Evolutionary conservation across 768 basidiomycete genomes (phyloP).

Genomic region (Lactarius akahatsu): DNA sequence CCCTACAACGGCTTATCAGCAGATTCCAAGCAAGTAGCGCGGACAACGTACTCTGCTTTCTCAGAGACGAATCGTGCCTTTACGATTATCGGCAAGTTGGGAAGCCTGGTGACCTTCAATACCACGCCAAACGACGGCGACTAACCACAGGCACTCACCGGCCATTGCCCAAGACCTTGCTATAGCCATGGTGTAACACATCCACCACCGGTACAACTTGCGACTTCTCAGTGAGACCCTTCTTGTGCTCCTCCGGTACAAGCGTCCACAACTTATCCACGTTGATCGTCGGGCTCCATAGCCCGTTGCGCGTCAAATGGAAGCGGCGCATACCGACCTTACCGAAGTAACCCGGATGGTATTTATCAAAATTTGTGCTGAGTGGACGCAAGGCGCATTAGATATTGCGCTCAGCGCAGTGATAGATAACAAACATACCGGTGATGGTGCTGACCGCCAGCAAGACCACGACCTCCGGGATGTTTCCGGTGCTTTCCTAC

Average conservation of each 20-base stretch:
- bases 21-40: conserved; percentile 30
- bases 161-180: conserved; percentile 96
- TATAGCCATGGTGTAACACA: conserved; percentile 78
- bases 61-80: conserved; percentile 95
- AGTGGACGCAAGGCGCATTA: conserved; percentile 3
- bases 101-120: conserved; percentile 48
- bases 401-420: neutral
- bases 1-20: conserved; percentile 36
- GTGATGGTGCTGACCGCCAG: conserved; percentile 99
- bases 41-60: conserved; percentile 66
- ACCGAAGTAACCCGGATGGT: conserved; percentile 99
- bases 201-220: conserved; percentile 95
- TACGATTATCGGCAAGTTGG: conserved; percentile 92
- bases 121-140: neutral
- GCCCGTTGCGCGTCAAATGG: conserved; percentile 88
- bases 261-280: conserved; percentile 97
- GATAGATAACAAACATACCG: conserved; percentile 53
- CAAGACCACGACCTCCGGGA: conserved; percentile 99
- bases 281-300: conserved; percentile 97
- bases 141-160: conserved; percentile 46
- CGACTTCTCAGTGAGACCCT: conserved; percentile 66
- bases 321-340: conserved; percentile 99
- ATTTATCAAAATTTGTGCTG: conserved; percentile 97
- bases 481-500: conserved; percentile 99
- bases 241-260: conserved; percentile 82